Evolutionary conservation across 148 eudicot species (phyloP), one percentile per base, ranked within the genome.

Genomic region (Amaranthus hypochondriacus): DNA sequence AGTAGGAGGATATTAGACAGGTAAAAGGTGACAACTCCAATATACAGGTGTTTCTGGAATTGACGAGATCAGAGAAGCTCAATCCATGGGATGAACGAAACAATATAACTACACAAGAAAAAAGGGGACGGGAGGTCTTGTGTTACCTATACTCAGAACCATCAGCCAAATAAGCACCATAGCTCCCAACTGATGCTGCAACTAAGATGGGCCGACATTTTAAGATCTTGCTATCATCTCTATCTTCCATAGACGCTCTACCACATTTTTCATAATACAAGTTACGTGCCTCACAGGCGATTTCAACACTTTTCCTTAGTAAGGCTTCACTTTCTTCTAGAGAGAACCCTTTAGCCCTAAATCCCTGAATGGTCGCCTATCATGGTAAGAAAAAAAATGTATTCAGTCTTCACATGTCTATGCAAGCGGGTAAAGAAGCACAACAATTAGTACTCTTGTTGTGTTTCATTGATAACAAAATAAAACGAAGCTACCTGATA

Each of bases 121-220:
- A 18, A 68, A 18, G n/a, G 9, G 55, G 43, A 3, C 5, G 49
- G 49, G 15, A 63, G 53, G 62, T 58, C 56, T 14, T 48, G 5
- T 21, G 64, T 62, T 69, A 87, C 99, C 97, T 95, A 81, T 95
- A 95, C 75, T 95, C 99, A 55, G 99, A 95, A 73, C 99, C 99
- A 85, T 95, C 97, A 64, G 97, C 99, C 81, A 95, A 77, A 88
- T 89, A 95, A 63, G 99, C 99, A 70, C 99, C 99, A 78, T 95
- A 95, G 77, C 97, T 92, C 68, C 99, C 99, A 48, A 95, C 90
- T 67, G 99, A 87, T 52, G 99, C 99, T 42, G 99, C 99, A 81
- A 95, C 87, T 76, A 95, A 75, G 71, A 92, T 87, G 67, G 90
- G 82, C 21, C 97, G 87, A 65, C 75, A 80, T 76, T 84, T 87